Evolutionary conservation across 2,329 filamentous ascomycete genomes (phyloP), one percentile per base, ranked within the genome.

Genomic region (Fusarium sp.): DNA sequence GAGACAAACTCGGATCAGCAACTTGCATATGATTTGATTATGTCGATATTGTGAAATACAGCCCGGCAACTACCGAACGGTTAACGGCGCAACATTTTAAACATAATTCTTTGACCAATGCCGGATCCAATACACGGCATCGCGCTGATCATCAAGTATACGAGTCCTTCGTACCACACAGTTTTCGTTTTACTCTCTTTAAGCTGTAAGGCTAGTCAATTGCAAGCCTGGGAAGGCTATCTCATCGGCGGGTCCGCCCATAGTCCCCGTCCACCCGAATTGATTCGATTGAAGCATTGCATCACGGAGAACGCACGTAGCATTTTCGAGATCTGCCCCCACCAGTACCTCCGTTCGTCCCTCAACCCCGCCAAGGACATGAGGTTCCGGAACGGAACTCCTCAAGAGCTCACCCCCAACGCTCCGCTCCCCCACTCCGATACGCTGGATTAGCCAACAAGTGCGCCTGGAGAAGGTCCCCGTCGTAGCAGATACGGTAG

Each of bases 1-100:
- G 53, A 70, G 45, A 44, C 43, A 52, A 51, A 56, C 46, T 44
- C 68, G 61, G 67, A 67, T 67, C 58, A 66, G 58, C 49, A 33
- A 68, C 54, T 66, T 51, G 55, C 28, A 15, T 53, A 26, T 33
- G 24, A 38, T 28, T 7, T 54, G 18, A 53, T 54, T 22, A 38
- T 46, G 24, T 60, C 13, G 20, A 22, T 11, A 15, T 24, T 50
- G 46, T 28, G n/a, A 51, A 31, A 31, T 43, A 26, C 26, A 18
- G 20, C 36, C 50, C 40, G 53, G 36, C 22, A 34, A 43, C 46
- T 38, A 22, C 50, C 59, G 61, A 50, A 43, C 31, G 7, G 20
- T n/a, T 5, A 43, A 18, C 8, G 28, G 28, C 22, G n/a, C 34
- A 38, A 28, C 26, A 43, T 18, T 18, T n/a, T 31, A 24, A 54